These are phyloP conservation scores for Tetrahymena malaccensis DNA, from an alignment of 73 alveolate genomes.

Conservation along the genomic window DNA sequence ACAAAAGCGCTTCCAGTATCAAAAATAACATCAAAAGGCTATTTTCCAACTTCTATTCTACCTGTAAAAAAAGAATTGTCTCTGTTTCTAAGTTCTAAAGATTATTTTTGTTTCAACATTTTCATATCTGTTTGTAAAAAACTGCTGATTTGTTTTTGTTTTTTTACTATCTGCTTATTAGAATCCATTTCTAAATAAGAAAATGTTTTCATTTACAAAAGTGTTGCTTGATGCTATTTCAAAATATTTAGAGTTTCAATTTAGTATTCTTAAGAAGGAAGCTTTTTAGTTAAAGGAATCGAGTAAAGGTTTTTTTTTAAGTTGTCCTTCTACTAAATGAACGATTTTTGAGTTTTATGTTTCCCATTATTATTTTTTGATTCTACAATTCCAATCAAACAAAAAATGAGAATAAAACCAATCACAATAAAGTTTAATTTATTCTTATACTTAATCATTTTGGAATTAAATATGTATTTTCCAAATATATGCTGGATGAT, in stretches of 20 bases:
- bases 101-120: neutral
- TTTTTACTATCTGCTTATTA: neutral
- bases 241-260: neutral
- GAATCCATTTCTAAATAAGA: neutral
- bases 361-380: neutral
- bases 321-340: neutral
- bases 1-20: conserved; percentile 49
- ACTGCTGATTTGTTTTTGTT: neutral
- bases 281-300: neutral
- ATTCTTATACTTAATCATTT: neutral
- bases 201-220: neutral
- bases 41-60: conserved; percentile 24
- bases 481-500: no score
- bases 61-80: neutral
- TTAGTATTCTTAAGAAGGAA: neutral
- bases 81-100: neutral
- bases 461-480: no score
- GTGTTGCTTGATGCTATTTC: neutral
- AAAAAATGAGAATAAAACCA: neutral
- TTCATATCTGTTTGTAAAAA: neutral
- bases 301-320: neutral
- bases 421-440: neutral
- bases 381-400: neutral
- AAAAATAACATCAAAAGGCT: conserved; percentile 43
- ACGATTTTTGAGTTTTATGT: neutral